These are phyloP conservation scores for Mortierella alpina DNA, from an alignment of 192 early-diverging fungal genomes.

Conservation along the genomic window DNA sequence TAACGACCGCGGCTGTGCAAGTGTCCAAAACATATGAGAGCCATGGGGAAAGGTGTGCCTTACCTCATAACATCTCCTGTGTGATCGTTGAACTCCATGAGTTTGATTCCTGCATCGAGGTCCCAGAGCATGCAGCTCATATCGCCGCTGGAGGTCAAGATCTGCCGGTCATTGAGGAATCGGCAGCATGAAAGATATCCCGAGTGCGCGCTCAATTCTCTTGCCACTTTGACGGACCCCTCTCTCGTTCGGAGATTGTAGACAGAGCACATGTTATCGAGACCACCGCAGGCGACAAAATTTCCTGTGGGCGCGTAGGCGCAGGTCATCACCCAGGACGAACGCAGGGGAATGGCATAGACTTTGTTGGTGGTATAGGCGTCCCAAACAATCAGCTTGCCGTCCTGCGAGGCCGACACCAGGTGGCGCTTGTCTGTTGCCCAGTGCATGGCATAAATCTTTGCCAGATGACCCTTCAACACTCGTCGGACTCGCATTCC, in stretches of 20 bases:
- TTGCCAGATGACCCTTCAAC: conserved; percentile 98
- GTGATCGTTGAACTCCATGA: conserved; percentile 97
- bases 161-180: conserved; percentile 97
- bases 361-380: conserved; percentile 99
- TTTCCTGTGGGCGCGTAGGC: conserved; percentile 98
- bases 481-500: conserved; percentile 97
- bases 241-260: conserved; percentile 97
- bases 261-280: conserved; percentile 99
- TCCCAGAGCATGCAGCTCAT: conserved; percentile 99
- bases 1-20: background rate
- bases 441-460: conserved; percentile 99
- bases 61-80: conserved; percentile 98
- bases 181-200: conserved; percentile 98
- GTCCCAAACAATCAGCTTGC: conserved; percentile 99
- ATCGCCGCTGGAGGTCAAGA: conserved; percentile 95
- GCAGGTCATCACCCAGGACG: conserved; percentile 99
- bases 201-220: conserved; percentile 95
- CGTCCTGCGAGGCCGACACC: conserved; percentile 98
- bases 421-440: conserved; percentile 96
- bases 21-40: background rate
- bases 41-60: background rate
- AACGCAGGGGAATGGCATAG: conserved; percentile 97
- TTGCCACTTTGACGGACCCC: conserved; percentile 91
- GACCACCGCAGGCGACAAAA: conserved; percentile 99
- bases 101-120: conserved; percentile 98